Conservation (phyloP, 2,329 filamentous ascomycete species). For the Arthrobotrys sinensis region DNA sequence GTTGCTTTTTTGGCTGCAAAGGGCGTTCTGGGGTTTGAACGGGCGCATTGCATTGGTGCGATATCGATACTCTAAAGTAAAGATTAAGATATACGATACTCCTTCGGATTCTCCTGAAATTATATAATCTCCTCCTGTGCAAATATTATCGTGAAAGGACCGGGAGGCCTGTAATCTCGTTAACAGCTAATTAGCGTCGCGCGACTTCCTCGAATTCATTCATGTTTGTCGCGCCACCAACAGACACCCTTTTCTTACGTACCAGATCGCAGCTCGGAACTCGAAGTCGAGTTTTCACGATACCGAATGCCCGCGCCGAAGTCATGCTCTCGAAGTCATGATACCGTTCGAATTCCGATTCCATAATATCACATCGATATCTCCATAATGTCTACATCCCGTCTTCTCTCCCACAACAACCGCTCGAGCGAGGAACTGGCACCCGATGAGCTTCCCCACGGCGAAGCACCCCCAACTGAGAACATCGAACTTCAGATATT, state of each 20-base stretch:
- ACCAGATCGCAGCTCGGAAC: constrained; percentile 52
- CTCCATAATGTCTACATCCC: constrained; percentile 53
- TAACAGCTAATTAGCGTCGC: constrained; percentile 24
- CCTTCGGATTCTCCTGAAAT: constrained; percentile 20
- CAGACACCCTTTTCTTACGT: constrained; percentile 21
- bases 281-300: constrained; percentile 12
- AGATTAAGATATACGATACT: neutral
- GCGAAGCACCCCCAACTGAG: constrained; percentile 29
- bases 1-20: constrained; percentile 33
- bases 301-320: constrained; percentile 22
- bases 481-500: constrained; percentile 59
- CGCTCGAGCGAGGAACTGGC: constrained; percentile 48
- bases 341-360: constrained; percentile 35
- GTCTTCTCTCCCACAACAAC: constrained; percentile 47
- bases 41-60: constrained; percentile 14
- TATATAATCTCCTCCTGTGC: constrained; percentile 33
- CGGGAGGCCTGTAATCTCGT: constrained; percentile 19
- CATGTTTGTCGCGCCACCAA: constrained; percentile 50
- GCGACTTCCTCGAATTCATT: constrained; percentile 25
- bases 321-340: constrained; percentile 53
- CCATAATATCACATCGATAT: constrained; percentile 26
- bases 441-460: constrained; percentile 17
- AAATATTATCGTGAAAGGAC: constrained; percentile 19
- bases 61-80: constrained; percentile 1
- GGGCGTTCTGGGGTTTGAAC: constrained; percentile 40